These are phyloP conservation scores for Penicillium desertorum DNA, from an alignment of 495 filamentous ascomycete genomes.

Conservation along the genomic window DNA sequence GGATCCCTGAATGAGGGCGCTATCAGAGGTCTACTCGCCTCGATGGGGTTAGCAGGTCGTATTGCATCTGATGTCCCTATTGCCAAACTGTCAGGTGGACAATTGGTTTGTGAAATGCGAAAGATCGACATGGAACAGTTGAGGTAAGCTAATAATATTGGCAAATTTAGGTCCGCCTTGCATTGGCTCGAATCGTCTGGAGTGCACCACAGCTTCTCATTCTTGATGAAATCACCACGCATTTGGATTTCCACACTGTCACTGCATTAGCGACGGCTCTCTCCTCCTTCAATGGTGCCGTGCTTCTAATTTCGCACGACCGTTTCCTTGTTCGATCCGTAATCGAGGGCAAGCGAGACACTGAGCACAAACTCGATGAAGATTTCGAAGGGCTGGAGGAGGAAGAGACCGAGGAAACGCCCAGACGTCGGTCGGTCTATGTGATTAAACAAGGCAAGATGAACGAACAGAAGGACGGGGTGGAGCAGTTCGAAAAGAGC, in stretches of 20 bases:
- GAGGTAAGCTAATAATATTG: not conserved
- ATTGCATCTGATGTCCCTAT: slow-evolving; percentile 70
- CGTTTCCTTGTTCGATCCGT: slow-evolving; percentile 69
- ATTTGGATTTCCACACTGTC: slow-evolving; percentile 77
- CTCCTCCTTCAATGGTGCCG: slow-evolving; percentile 64
- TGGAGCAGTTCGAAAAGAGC: slow-evolving; percentile 62
- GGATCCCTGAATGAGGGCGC: slow-evolving; percentile 59
- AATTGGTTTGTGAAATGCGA: slow-evolving; percentile 46
- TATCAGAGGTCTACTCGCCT: slow-evolving; percentile 58
- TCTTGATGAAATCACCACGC: slow-evolving; percentile 83
- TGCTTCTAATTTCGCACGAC: slow-evolving; percentile 74
- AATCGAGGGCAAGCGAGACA: slow-evolving; percentile 59
- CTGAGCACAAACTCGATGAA: slow-evolving; percentile 42
- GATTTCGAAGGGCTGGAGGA: slow-evolving; percentile 53
- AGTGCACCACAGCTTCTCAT: slow-evolving; percentile 68
- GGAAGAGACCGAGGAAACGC: slow-evolving; percentile 46
- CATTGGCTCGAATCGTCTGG: slow-evolving; percentile 67
- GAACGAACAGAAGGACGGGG: slow-evolving; percentile 55
- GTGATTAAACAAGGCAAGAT: slow-evolving; percentile 57
- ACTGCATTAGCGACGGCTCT: slow-evolving; percentile 65
- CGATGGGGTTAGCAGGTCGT: slow-evolving; percentile 64
- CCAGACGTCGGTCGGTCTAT: slow-evolving; percentile 59
- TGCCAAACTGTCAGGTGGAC: slow-evolving; percentile 67
- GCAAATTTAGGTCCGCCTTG: slow-evolving; percentile 59
- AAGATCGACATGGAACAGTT: not conserved